Percentiles rank a stretch among this genome's conserved stretches.
phyloP scores from a whole-genome alignment of 1,284 basidiomycete species.

The Cystobasidium pallidum region DNA sequence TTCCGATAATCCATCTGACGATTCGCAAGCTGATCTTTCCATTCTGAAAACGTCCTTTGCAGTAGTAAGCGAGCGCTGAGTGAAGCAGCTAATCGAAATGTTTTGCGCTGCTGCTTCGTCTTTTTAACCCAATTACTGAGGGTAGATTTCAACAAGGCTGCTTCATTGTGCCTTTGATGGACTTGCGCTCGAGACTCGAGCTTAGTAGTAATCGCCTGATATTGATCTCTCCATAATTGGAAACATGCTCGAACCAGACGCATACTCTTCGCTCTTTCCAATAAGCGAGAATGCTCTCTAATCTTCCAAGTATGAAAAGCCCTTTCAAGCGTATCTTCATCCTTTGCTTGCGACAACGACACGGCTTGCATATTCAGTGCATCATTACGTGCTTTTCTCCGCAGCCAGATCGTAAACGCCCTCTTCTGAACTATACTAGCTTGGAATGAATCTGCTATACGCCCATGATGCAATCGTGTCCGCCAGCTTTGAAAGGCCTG shows the following conservation, averaged over 20 bases:
- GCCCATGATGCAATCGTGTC: not conserved
- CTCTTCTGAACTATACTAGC: not conserved
- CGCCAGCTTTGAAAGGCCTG: constrained; percentile 19
- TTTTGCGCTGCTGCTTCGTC: constrained; percentile 1
- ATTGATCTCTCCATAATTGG: constrained; percentile 9
- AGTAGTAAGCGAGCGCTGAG: constrained; percentile 7
- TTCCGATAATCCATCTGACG: constrained; percentile 22
- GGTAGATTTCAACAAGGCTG: not conserved
- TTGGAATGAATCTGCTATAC: not conserved
- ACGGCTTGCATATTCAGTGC: constrained; percentile 1
- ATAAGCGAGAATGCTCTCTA: constrained; percentile 16
- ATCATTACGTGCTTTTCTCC: not conserved
- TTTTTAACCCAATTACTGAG: not conserved
- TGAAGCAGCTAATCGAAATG: constrained; percentile 18
- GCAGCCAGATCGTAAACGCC: constrained; percentile 3
- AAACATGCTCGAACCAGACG: not conserved
- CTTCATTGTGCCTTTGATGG: not conserved
- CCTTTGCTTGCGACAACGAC: constrained; percentile 19
- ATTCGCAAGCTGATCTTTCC: constrained; percentile 12
- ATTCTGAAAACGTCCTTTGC: constrained; percentile 20
- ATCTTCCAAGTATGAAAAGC: constrained; percentile 25
- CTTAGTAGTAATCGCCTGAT: not conserved
- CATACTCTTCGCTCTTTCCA: constrained; percentile 18
- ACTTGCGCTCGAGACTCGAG: constrained; percentile 1
- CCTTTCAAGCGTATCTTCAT: constrained; percentile 28